These are phyloP conservation scores for Physcomitrium patens DNA, from an alignment of 225 moss, liverwort and hornwort genomes.

Conservation along the genomic window DNA sequence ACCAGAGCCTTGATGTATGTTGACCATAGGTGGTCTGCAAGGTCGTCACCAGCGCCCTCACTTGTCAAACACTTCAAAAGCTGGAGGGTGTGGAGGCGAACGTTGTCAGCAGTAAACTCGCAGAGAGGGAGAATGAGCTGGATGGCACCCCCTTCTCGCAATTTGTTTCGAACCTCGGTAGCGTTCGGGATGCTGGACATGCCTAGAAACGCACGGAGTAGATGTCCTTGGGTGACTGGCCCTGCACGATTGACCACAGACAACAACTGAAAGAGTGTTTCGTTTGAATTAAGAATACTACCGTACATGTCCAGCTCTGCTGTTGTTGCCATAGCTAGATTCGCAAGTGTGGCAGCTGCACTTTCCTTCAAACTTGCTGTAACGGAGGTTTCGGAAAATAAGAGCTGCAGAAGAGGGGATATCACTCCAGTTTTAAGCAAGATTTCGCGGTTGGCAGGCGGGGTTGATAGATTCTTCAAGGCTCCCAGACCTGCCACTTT, in stretches of 20 bases:
- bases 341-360: slow-evolving; percentile 68
- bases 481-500: slow-evolving; percentile 65
- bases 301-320: slow-evolving; percentile 46
- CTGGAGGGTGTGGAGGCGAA: slow-evolving; percentile 56
- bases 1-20: slow-evolving; percentile 54
- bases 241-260: slow-evolving; percentile 66
- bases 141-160: slow-evolving; percentile 63
- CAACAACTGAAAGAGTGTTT: slow-evolving; percentile 62
- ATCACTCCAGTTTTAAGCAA: slow-evolving; percentile 64
- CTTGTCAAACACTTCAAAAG: slow-evolving; percentile 59
- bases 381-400: slow-evolving; percentile 70
- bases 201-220: slow-evolving; percentile 62
- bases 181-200: slow-evolving; percentile 54
- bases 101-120: slow-evolving; percentile 47
- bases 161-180: slow-evolving; percentile 51
- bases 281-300: slow-evolving; percentile 63
- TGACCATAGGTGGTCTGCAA: slow-evolving; percentile 55
- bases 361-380: slow-evolving; percentile 63
- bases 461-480: slow-evolving; percentile 55
- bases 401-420: slow-evolving; percentile 56
- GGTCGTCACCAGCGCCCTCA: slow-evolving; percentile 59
- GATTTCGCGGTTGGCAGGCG: slow-evolving; percentile 50
- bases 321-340: slow-evolving; percentile 53
- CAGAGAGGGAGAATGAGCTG: slow-evolving; percentile 68
- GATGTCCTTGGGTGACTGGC: slow-evolving; percentile 59